phyloP scores from a whole-genome alignment of 2,329 filamentous ascomycete genomes.

The Diplodia sapinea region DNA sequence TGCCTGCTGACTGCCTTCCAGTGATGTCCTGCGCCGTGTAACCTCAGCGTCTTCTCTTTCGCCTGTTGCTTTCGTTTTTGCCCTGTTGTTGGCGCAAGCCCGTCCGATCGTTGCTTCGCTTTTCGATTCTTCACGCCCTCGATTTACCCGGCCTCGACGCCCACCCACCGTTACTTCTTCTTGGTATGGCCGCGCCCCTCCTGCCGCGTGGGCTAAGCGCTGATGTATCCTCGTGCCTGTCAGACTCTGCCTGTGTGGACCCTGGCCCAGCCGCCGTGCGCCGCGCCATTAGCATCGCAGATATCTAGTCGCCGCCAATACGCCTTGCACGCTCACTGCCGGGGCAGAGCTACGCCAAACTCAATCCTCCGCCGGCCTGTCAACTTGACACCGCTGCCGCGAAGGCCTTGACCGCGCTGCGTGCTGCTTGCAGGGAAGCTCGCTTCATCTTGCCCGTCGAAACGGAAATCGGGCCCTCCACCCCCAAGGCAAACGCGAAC shows the following conservation, averaged over 20 bases:
- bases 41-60: slow-evolving; percentile 43
- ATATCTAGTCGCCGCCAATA: slow-evolving; percentile 37
- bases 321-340: slow-evolving; percentile 27
- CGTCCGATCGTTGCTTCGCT: slow-evolving; percentile 38
- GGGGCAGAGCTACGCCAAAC: slow-evolving; percentile 28
- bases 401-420: slow-evolving; percentile 26
- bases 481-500: slow-evolving; percentile 22
- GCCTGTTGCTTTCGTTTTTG: slow-evolving; percentile 44
- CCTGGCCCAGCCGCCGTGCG: slow-evolving; percentile 39
- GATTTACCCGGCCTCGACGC: slow-evolving; percentile 51
- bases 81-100: slow-evolving; percentile 47
- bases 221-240: slow-evolving; percentile 47
- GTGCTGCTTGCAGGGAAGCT: slow-evolving; percentile 29
- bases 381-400: slow-evolving; percentile 31
- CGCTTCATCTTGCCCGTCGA: slow-evolving; percentile 30
- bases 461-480: slow-evolving; percentile 24
- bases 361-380: slow-evolving; percentile 29
- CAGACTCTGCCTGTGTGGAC: slow-evolving; percentile 45
- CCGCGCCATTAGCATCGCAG: slow-evolving; percentile 36
- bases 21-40: slow-evolving; percentile 28
- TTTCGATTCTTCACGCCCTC: slow-evolving; percentile 36
- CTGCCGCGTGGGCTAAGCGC: slow-evolving; percentile 43
- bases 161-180: slow-evolving; percentile 40
- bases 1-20: slow-evolving; percentile 11
- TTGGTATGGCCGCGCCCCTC: slow-evolving; percentile 46